Percentiles rank a stretch among this genome's conserved stretches.
These are phyloP conservation scores for Cicer yamashitae DNA, from an alignment of 306 rosid species.

Conservation along the genomic window DNA sequence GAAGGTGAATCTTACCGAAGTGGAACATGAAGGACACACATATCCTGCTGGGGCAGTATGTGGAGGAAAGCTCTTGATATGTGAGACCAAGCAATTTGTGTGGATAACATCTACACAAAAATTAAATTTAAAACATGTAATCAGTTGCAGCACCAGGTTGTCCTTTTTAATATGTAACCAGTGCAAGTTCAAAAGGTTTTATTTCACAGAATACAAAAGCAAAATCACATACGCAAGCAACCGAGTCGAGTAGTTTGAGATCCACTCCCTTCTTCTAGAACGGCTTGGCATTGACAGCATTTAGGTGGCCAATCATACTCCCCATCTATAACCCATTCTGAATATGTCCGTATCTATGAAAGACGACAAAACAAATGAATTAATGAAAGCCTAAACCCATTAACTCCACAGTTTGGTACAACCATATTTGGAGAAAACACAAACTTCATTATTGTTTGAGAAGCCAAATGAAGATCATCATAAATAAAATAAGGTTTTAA, in stretches of 20 bases:
- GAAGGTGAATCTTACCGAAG: constrained; percentile 67
- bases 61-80: constrained; percentile 89
- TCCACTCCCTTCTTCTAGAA: constrained; percentile 71
- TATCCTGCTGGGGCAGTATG: constrained; percentile 99
- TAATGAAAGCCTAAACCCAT: constrained; percentile 34
- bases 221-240: constrained; percentile 89
- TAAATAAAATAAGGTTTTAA: not conserved
- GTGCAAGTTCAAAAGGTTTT: constrained; percentile 31
- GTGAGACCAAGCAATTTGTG: constrained; percentile 87
- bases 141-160: constrained; percentile 20
- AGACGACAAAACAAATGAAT: constrained; percentile 36
- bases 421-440: constrained; percentile 10
- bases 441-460: not conserved
- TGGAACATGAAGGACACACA: constrained; percentile 88
- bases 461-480: constrained; percentile 14
- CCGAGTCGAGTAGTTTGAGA: constrained; percentile 88
- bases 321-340: constrained; percentile 98
- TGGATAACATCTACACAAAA: constrained; percentile 77
- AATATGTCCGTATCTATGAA: constrained; percentile 83
- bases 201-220: constrained; percentile 39
- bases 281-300: constrained; percentile 82
- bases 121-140: constrained; percentile 39
- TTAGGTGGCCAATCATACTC: constrained; percentile 98
- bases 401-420: constrained; percentile 39
- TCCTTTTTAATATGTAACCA: constrained; percentile 39